These are phyloP conservation scores for Neonothopanus nambi DNA, from an alignment of 1,284 basidiomycete species.

Conservation along the genomic window DNA sequence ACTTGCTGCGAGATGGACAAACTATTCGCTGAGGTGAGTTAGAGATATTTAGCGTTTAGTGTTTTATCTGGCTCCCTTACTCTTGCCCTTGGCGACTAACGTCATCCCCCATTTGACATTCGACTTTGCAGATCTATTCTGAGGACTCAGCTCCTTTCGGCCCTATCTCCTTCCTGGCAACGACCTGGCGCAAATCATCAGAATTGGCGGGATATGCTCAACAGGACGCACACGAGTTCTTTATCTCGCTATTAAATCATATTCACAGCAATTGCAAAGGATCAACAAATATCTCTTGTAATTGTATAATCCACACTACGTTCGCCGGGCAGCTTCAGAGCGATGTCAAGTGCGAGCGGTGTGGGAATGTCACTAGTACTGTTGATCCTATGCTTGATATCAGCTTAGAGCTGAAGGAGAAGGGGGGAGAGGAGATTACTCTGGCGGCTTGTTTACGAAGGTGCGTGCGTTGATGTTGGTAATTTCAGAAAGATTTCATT, in stretches of 20 bases:
- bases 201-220: constrained; percentile 91
- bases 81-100: not conserved
- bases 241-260: constrained; percentile 79
- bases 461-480: constrained; percentile 34
- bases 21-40: constrained; percentile 78
- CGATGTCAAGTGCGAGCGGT: constrained; percentile 85
- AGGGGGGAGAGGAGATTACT: constrained; percentile 51
- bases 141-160: constrained; percentile 73
- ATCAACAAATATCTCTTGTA: constrained; percentile 74
- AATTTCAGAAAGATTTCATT: not conserved
- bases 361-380: constrained; percentile 75
- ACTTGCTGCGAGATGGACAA: constrained; percentile 95
- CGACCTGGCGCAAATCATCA: constrained; percentile 83
- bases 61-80: constrained; percentile 1
- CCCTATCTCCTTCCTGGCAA: constrained; percentile 82
- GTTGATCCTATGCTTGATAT: constrained; percentile 92
- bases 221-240: constrained; percentile 93
- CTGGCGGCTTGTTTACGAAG: constrained; percentile 70
- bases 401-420: constrained; percentile 78
- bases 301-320: constrained; percentile 90
- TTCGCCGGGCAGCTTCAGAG: constrained; percentile 89
- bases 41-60: no score
- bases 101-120: no score
- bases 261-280: constrained; percentile 82
- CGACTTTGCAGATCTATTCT: constrained; percentile 63